Percentiles rank a stretch among this genome's conserved stretches.
phyloP scores from a whole-genome alignment of 768 basidiomycete genomes.

The Epithele typhae region DNA sequence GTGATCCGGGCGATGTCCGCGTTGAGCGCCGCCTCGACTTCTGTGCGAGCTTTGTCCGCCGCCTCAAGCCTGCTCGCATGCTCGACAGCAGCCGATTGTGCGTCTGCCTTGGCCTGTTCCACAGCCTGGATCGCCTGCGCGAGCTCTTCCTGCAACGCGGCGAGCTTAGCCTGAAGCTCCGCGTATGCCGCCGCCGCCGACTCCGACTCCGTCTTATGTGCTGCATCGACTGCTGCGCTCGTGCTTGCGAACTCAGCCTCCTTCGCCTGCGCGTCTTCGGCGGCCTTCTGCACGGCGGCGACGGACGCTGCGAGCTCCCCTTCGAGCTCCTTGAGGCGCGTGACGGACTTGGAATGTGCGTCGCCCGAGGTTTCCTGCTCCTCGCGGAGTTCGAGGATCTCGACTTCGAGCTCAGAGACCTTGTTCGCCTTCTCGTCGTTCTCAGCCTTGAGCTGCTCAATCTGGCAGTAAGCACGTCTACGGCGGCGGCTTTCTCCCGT shows the following conservation, averaged over 20 bases:
- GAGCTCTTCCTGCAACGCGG: slow-evolving; percentile 45
- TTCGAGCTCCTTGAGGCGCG: slow-evolving; percentile 48
- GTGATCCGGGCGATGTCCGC: slow-evolving; percentile 53
- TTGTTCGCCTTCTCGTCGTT: slow-evolving; percentile 68
- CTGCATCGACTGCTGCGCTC: slow-evolving; percentile 36
- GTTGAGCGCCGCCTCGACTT: slow-evolving; percentile 47
- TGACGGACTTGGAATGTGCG: slow-evolving; percentile 40
- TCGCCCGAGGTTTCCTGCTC: slow-evolving; percentile 62
- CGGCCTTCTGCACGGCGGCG: slow-evolving; percentile 43
- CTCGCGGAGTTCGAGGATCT: slow-evolving; percentile 75
- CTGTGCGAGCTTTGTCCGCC: slow-evolving; percentile 43
- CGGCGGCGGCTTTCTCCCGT: slow-evolving; percentile 41
- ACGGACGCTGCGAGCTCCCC: slow-evolving; percentile 47
- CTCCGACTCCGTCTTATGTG: slow-evolving; percentile 46
- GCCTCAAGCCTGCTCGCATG: slow-evolving; percentile 49
- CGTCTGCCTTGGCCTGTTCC: slow-evolving; percentile 44
- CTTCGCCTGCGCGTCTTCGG: slow-evolving; percentile 43
- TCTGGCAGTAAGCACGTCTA: slow-evolving; percentile 42
- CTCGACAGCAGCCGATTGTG: slow-evolving; percentile 40
- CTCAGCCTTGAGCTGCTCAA: slow-evolving; percentile 52
- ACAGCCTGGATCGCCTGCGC: slow-evolving; percentile 39
- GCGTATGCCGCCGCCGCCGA: slow-evolving; percentile 27
- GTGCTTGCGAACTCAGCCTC: slow-evolving; percentile 40
- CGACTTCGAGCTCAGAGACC: slow-evolving; percentile 78
- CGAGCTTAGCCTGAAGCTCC: slow-evolving; percentile 39